Percentiles rank a stretch among this genome's conserved stretches.
Conservation (phyloP, 176 grass and related monocot species). For the Poa annua region DNA sequence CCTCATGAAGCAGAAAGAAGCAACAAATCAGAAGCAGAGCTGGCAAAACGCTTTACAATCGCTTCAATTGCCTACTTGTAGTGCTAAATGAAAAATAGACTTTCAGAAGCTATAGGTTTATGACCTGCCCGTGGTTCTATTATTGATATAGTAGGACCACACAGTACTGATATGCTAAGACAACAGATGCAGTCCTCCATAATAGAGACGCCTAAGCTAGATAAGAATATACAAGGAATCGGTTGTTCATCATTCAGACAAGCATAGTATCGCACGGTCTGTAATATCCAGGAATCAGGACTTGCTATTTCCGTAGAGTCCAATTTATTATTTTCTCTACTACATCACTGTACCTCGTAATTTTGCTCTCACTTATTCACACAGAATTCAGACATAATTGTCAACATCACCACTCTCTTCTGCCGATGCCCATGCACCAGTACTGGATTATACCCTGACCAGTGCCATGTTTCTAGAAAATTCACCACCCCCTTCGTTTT, state of each 20-base stretch:
- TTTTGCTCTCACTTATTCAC: neutral
- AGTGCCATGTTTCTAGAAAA: neutral
- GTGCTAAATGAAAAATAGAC: neutral
- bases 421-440: neutral
- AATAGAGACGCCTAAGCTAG: neutral
- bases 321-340: neutral
- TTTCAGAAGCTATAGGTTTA: neutral
- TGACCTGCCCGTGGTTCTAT: neutral
- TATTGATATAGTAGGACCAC: neutral
- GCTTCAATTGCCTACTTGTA: neutral
- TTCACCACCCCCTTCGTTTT: neutral
- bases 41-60: neutral
- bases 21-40: neutral
- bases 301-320: neutral
- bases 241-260: constrained; percentile 12
- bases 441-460: neutral
- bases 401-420: constrained; percentile 6
- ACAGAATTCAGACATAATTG: constrained; percentile 5
- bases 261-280: neutral
- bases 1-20: neutral
- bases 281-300: constrained; percentile 9
- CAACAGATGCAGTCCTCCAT: neutral
- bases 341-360: neutral
- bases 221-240: neutral
- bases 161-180: neutral